A percentile compares a stretch with the other conserved stretches of the same genome.
Evolutionary conservation across 23 red algal genomes (phyloP).

Genomic region (Gracilaria gracilis): DNA sequence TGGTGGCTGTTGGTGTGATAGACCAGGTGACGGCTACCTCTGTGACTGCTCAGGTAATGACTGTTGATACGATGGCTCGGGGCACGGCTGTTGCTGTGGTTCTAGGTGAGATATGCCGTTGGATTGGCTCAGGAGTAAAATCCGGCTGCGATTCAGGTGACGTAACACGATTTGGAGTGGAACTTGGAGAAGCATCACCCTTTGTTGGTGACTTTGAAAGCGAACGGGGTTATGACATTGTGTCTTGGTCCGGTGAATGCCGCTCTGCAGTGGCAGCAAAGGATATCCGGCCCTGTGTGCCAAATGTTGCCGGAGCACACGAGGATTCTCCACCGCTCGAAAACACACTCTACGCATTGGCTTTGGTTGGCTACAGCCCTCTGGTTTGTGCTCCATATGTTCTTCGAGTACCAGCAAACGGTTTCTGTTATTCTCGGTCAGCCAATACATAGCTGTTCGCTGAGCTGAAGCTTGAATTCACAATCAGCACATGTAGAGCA

Average conservation of each 20-base stretch:
- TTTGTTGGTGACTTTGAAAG: background rate
- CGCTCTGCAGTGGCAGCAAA: background rate
- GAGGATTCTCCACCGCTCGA: background rate
- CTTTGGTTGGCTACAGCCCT: too few species aligned
- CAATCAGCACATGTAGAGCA: too few species aligned
- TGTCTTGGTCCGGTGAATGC: background rate
- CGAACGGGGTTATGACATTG: background rate
- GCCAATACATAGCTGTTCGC: too few species aligned
- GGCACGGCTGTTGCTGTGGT: background rate
- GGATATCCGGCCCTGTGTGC: constrained; percentile 14
- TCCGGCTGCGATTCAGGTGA: background rate
- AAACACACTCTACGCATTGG: constrained; percentile 26
- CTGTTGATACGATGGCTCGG: background rate
- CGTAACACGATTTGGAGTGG: background rate
- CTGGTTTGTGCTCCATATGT: too few species aligned
- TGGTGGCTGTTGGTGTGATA: background rate
- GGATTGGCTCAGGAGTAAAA: background rate
- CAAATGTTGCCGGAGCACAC: background rate
- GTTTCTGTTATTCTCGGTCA: too few species aligned
- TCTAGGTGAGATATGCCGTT: background rate
- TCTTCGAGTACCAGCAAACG: too few species aligned
- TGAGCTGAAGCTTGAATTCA: too few species aligned
- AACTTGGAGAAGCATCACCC: background rate
- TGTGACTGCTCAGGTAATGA: background rate
- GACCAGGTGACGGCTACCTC: background rate